These are phyloP conservation scores for Paraconiothyrium sp. DNA, from an alignment of 2,329 filamentous ascomycete species.

Conservation along the genomic window DNA sequence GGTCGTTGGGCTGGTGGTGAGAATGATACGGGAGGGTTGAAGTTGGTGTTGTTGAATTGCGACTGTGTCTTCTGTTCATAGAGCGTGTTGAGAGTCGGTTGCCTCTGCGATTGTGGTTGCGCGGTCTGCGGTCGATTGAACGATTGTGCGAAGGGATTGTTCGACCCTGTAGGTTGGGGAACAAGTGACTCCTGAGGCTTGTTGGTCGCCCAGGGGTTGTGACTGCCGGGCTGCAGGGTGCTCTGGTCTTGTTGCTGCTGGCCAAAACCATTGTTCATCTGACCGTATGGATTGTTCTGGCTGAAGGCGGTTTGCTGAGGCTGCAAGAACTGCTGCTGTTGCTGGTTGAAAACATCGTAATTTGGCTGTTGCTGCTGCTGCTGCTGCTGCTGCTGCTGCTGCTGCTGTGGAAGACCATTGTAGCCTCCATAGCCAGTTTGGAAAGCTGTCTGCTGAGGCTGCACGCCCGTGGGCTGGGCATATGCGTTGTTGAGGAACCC, in stretches of 20 bases:
- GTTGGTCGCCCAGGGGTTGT: conserved; percentile 85
- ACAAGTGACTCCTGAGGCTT: conserved; percentile 74
- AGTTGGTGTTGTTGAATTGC: conserved; percentile 65
- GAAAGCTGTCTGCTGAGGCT: conserved; percentile 69
- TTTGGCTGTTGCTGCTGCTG: conserved; percentile 63
- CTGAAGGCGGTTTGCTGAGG: conserved; percentile 64
- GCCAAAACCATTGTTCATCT: conserved; percentile 45
- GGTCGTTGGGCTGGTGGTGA: conserved; percentile 51
- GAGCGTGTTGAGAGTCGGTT: conserved; percentile 77
- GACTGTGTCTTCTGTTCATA: conserved; percentile 84
- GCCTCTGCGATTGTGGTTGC: conserved; percentile 61
- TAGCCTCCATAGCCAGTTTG: conserved; percentile 77
- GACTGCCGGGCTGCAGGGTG: conserved; percentile 78
- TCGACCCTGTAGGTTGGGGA: conserved; percentile 90
- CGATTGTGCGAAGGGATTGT: conserved; percentile 93
- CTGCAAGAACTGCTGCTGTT: conserved; percentile 45
- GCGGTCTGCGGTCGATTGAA: conserved; percentile 68
- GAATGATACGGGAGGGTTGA: conserved; percentile 58
- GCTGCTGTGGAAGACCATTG: conserved; percentile 53
- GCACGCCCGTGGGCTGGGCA: conserved; percentile 80
- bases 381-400: conserved; percentile 51
- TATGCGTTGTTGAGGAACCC: conserved; percentile 74
- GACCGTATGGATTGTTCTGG: conserved; percentile 51
- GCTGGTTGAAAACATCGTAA: conserved; percentile 66
- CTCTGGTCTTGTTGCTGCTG: conserved; percentile 66